Evolutionary conservation across 495 filamentous ascomycete species (phyloP).

Genomic region (Neurospora sp.): DNA sequence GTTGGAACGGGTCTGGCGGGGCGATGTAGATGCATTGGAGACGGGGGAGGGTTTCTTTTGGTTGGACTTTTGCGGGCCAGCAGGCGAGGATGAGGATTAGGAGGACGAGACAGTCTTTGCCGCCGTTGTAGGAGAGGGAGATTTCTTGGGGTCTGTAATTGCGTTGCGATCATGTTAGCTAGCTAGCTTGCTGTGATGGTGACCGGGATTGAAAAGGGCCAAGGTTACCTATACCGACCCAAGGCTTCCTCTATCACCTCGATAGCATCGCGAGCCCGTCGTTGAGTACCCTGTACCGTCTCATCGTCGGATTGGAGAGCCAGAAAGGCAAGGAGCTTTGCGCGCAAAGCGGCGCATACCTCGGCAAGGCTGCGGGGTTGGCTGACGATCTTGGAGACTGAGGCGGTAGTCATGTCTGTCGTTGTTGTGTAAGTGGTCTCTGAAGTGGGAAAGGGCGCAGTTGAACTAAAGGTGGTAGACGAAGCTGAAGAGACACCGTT

Average conservation of each 20-base stretch:
- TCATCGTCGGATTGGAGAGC: slow-evolving; percentile 41
- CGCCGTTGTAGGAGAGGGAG: slow-evolving; percentile 92
- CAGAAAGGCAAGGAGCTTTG: slow-evolving; percentile 60
- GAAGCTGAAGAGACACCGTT: slow-evolving; percentile 8
- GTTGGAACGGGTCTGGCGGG: slow-evolving; percentile 65
- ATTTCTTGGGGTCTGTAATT: slow-evolving; percentile 56
- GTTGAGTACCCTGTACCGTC: slow-evolving; percentile 55
- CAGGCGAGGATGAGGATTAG: slow-evolving; percentile 78
- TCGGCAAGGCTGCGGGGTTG: slow-evolving; percentile 11
- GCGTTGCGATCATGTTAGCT: neutral
- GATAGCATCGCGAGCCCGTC: slow-evolving; percentile 59
- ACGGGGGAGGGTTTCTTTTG: neutral
- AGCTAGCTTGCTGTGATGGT: neutral
- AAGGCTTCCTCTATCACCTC: slow-evolving; percentile 64
- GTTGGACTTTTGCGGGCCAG: slow-evolving; percentile 32
- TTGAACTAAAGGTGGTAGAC: neutral
- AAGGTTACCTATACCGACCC: slow-evolving; percentile 52
- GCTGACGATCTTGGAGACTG: neutral
- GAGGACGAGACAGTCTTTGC: slow-evolving; percentile 94
- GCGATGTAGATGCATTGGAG: slow-evolving; percentile 86
- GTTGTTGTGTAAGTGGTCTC: neutral
- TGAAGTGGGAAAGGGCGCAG: neutral
- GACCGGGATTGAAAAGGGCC: neutral
- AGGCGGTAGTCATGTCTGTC: neutral
- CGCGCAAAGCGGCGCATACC: slow-evolving; percentile 39